Base-by-base conservation (phyloP, 73 alveolate genomes). In the Tetrahymena thermophila region DNA sequence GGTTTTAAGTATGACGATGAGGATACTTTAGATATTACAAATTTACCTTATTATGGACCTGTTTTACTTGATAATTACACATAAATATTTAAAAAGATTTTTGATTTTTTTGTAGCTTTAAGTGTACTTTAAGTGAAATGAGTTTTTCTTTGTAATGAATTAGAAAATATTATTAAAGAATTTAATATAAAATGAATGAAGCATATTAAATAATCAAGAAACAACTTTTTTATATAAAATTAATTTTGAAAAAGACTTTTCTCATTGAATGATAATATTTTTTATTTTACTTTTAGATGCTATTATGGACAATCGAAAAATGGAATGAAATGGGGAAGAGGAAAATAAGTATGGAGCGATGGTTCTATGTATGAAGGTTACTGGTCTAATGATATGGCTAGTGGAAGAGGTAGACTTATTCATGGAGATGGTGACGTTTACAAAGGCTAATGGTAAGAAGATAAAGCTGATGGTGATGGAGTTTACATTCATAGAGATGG, bases 391-490 rank as follows among this genome's bases (percentile, higher is more conserved):
- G 94, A 96, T 94, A 34, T 84, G 58, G 97, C 97, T 42, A 85
- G 85, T 34, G 97, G 97, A 21, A 96, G 93, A 94, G 98, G 98
- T 15, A 96, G 96, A 94, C 56, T 96, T 37, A 37, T 94, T 4
- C 96, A 94, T 42, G 38, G 95, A 1, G 50, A 94, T 25, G 98
- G 98, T 34, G 98, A 96, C 85, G 94, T 94, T 16, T 96, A 96
- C 89, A 96, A 96, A 56, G 98, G 98, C 13, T 96, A 96, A 10
- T 96, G 98, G 98, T 94, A 44, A 50, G 94, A 96, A 94, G 98
- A 94, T 94, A 96, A 96, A 85, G 96, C 95, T 35, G 96, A 97
- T 94, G 98, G 98, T 16, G 94, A 95, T 94, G 98, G 98, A 50
- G 97, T 95, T 35, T 97, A 85, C 95, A 94, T 94, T 35, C 97